These are phyloP conservation scores for Rhodomyrtus tomentosa DNA, from an alignment of 345 rosid species.

Conservation along the genomic window DNA sequence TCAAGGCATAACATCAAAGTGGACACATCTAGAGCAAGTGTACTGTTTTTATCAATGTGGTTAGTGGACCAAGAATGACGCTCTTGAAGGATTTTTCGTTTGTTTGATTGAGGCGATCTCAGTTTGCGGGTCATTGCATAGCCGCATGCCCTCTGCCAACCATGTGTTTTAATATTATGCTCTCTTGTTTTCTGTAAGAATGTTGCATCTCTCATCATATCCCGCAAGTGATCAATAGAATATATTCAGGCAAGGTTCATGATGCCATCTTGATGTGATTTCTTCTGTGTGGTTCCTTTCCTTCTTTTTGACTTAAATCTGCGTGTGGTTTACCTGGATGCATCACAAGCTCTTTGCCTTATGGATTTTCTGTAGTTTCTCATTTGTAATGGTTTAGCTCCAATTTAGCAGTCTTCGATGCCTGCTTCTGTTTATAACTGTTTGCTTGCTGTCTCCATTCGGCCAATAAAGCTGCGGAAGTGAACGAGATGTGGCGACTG, in stretches of 20 bases:
- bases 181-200: not conserved
- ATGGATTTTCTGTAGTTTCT: not conserved
- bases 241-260: not conserved
- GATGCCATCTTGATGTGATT: not conserved
- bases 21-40: not conserved
- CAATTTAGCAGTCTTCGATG: too few species aligned
- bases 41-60: not conserved
- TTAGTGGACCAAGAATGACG: not conserved
- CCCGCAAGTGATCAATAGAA: not conserved
- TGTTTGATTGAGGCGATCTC: not conserved
- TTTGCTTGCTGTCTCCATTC: not conserved
- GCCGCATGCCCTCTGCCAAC: not conserved
- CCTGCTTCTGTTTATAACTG: too few species aligned
- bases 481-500: conserved; percentile 74
- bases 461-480: conserved; percentile 82
- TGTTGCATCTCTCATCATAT: not conserved
- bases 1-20: not conserved
- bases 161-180: not conserved
- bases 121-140: not conserved
- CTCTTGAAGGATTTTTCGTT: not conserved
- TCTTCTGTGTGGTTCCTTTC: not conserved
- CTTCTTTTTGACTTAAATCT: not conserved
- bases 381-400: not conserved
- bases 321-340: not conserved
- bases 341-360: not conserved